These are phyloP conservation scores for Aaosphaeria pasadenensis DNA, from an alignment of 2,329 filamentous ascomycete genomes.

Conservation along the genomic window DNA sequence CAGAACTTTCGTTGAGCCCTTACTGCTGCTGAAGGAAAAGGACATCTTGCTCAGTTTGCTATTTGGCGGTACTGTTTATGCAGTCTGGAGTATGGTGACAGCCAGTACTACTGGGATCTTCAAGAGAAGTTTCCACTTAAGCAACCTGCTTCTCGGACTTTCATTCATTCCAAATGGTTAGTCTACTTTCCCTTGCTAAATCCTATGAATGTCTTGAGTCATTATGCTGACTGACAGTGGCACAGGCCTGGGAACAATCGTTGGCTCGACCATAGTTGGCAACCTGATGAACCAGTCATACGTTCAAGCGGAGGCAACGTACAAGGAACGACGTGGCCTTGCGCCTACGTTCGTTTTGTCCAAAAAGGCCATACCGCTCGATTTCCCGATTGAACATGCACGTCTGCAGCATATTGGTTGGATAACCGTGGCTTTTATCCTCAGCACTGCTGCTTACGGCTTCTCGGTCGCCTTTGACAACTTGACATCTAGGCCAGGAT, in stretches of 20 bases:
- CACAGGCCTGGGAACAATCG: constrained; percentile 35
- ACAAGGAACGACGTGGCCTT: constrained; percentile 28
- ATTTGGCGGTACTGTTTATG: constrained; percentile 46
- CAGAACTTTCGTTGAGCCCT: constrained; percentile 35
- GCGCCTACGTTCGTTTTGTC: constrained; percentile 21
- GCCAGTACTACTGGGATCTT: constrained; percentile 44
- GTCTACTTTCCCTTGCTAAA: too few species aligned
- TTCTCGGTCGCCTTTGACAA: constrained; percentile 30
- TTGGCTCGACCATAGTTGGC: constrained; percentile 42
- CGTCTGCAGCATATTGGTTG: constrained; percentile 39
- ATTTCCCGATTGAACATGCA: constrained; percentile 43
- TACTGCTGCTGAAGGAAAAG: constrained; percentile 45
- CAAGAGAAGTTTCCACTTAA: constrained; percentile 38
- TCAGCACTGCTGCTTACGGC: constrained; percentile 36
- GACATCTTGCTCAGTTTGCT: constrained; percentile 46
- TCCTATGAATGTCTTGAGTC: too few species aligned
- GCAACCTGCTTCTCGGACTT: constrained; percentile 39
- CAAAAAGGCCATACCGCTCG: constrained; percentile 15
- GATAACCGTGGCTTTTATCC: constrained; percentile 38
- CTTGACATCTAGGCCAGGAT: constrained; percentile 11
- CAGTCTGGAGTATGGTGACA: constrained; percentile 50
- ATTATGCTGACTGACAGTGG: too few species aligned
- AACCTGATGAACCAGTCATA: constrained; percentile 44
- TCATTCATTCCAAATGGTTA: constrained; percentile 41
- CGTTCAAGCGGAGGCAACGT: constrained; percentile 29